Evolutionary conservation across 2,329 filamentous ascomycete species (phyloP).

Genomic region (Onygenales sp.): DNA sequence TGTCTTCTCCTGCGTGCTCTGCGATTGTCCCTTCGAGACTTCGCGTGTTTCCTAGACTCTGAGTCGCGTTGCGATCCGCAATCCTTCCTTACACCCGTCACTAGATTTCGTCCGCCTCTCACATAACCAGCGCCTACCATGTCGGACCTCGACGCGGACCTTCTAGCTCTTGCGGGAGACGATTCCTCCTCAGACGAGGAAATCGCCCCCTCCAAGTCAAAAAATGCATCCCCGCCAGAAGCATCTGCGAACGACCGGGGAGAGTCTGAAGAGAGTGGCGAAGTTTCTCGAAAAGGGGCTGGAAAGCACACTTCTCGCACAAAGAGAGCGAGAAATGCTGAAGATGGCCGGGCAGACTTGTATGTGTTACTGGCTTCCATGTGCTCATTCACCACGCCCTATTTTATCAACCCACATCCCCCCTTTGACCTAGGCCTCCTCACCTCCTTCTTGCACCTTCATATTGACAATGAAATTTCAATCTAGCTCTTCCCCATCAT

Average conservation of each 20-base stretch:
- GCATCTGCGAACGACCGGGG: conserved; percentile 29
- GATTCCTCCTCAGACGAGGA: conserved; percentile 47
- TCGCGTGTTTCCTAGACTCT: background rate
- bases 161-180: conserved; percentile 83
- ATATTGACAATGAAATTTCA: background rate
- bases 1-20: background rate
- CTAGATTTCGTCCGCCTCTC: conserved; percentile 9
- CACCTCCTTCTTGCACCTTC: background rate
- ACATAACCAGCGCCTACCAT: conserved; percentile 39
- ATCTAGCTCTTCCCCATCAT: conserved; percentile 56
- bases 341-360: conserved; percentile 73
- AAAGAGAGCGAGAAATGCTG: conserved; percentile 45
- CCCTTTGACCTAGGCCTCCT: background rate
- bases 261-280: conserved; percentile 34
- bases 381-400: conserved; percentile 10
- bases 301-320: conserved; percentile 29
- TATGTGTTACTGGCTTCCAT: conserved; percentile 43
- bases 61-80: background rate
- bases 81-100: background rate
- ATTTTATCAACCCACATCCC: conserved; percentile 4
- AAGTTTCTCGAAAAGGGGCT: conserved; percentile 40
- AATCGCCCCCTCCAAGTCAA: conserved; percentile 42
- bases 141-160: conserved; percentile 87
- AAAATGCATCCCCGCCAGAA: conserved; percentile 40
- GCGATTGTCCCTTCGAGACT: background rate